A percentile compares a stretch with the other conserved stretches of the same genome.
phyloP scores from a whole-genome alignment of 257 asterid genomes.

The Nicotiana undulata region DNA sequence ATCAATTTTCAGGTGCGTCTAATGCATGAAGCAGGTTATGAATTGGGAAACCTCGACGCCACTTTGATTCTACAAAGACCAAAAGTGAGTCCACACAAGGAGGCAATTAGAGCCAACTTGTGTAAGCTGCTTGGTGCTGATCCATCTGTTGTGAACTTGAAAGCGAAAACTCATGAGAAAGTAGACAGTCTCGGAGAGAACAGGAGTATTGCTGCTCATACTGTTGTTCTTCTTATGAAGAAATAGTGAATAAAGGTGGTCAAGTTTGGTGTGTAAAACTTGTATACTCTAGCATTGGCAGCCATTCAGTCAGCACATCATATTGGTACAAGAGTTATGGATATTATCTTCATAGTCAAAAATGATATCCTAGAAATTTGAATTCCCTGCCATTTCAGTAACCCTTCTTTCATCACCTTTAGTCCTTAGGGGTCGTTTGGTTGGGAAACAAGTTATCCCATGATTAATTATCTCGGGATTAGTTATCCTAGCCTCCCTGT shows the following conservation, averaged over 20 bases:
- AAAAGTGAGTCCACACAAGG: slow-evolving; percentile 92
- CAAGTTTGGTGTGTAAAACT: not conserved
- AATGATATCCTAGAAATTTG: not conserved
- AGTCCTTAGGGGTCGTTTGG: too few relatives aligned
- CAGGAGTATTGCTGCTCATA: slow-evolving; percentile 93
- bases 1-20: slow-evolving; percentile 59
- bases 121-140: slow-evolving; percentile 80
- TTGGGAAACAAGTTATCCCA: too few relatives aligned
- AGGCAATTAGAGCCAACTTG: slow-evolving; percentile 61
- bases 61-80: slow-evolving; percentile 93
- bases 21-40: slow-evolving; percentile 91
- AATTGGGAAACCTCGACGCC: slow-evolving; percentile 81
- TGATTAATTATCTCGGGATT: too few relatives aligned
- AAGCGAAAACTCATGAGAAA: slow-evolving; percentile 95
- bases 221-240: slow-evolving; percentile 79
- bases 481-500: too few relatives aligned
- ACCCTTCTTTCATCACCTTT: not conserved
- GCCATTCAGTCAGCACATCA: not conserved
- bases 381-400: not conserved
- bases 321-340: not conserved
- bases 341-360: not conserved
- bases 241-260: slow-evolving; percentile 18
- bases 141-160: slow-evolving; percentile 71
- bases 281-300: not conserved
- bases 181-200: slow-evolving; percentile 98